Evolutionary conservation across 441 rosid genomes (phyloP), one percentile per base, ranked within the genome.

Genomic region (Hura crepitans): DNA sequence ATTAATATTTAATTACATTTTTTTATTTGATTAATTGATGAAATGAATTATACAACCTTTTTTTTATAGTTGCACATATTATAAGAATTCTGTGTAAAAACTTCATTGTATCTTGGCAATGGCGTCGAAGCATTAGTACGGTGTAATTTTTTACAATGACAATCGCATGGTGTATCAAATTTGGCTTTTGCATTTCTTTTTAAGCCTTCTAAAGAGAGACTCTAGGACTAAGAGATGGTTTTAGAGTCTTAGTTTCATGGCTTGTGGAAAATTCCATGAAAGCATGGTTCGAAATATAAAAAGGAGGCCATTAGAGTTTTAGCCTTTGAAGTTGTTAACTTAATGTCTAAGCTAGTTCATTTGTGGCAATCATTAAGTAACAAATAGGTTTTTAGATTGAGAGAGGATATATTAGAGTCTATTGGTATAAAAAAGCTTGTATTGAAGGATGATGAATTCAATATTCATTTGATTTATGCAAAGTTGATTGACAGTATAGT

Each of bases 181-280:
- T n/a, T n/a, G n/a, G n/a, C n/a, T n/a, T n/a, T 14, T 6, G 5
- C 37, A 2, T 69, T 25, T 51, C 15, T 49, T 39, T 9, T 13
- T 6, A 49, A 28, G 70, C 7, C 53, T 57, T 65, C 17, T 49
- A 28, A 20, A 46, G 58, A 82, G 84, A 67, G 14, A 59, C 31
- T 70, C n/a, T 59, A 42, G 65, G 78, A 22, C 78, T 68, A 78
- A 83, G 69, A 80, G 78, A 90, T 89, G 97, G 97, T 91, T 65
- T 89, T 83, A 0, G 99, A 91, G 74, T 83, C 91, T 47, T 95
- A 97, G 99, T 91, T 91, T 81, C 98, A 90, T 72, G 78, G 81
- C 71, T 77, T 93, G 60, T 88, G 86, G 97, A 90, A 78, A 77
- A 78, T 80, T 31, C 82, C 95, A 13, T 81, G 86, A 77, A 95